A percentile compares a stretch with the other conserved stretches of the same genome.
phyloP scores from a whole-genome alignment of 2,329 filamentous ascomycete species.

The Cordyceps farinosa region DNA sequence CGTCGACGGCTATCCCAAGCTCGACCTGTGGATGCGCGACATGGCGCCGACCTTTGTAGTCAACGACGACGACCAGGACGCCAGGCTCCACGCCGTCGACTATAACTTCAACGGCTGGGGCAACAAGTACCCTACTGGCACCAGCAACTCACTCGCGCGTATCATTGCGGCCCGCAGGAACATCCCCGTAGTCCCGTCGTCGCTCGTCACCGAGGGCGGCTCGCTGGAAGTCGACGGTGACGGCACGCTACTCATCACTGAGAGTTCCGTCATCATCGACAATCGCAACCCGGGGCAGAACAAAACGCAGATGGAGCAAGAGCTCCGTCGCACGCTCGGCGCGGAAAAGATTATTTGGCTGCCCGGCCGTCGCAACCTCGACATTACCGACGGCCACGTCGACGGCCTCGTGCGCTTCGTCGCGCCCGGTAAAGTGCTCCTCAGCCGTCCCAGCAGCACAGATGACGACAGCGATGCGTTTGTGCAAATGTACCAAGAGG shows the following conservation, averaged over 20 bases:
- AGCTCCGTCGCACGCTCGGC: slow-evolving; percentile 24
- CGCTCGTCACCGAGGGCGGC: slow-evolving; percentile 26
- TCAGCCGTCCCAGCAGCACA: slow-evolving; percentile 23
- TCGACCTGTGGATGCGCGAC: slow-evolving; percentile 30
- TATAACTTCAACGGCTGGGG: slow-evolving; percentile 32
- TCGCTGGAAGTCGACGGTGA: slow-evolving; percentile 29
- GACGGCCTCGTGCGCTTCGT: slow-evolving; percentile 29
- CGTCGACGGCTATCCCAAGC: slow-evolving; percentile 16
- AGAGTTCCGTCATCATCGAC: slow-evolving; percentile 29
- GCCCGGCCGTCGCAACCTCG: slow-evolving; percentile 23
- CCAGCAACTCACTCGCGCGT: slow-evolving; percentile 18
- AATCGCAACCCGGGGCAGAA: slow-evolving; percentile 27
- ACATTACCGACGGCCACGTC: slow-evolving; percentile 29
- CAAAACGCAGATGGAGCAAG: slow-evolving; percentile 23
- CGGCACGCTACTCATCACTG: slow-evolving; percentile 28
- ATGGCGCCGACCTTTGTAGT: slow-evolving; percentile 26
- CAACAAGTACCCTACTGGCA: slow-evolving; percentile 20
- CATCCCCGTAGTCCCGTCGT: slow-evolving; percentile 7
- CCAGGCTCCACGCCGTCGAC: slow-evolving; percentile 21
- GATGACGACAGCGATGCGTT: slow-evolving; percentile 8
- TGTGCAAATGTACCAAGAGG: slow-evolving; percentile 25
- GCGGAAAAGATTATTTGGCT: slow-evolving; percentile 30
- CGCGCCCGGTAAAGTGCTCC: slow-evolving; percentile 23
- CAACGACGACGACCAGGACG: not conserved
- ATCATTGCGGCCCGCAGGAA: slow-evolving; percentile 8